Evolutionary conservation across 2,329 filamentous ascomycete genomes (phyloP).

Genomic region (Colletotrichum sansevieriae): DNA sequence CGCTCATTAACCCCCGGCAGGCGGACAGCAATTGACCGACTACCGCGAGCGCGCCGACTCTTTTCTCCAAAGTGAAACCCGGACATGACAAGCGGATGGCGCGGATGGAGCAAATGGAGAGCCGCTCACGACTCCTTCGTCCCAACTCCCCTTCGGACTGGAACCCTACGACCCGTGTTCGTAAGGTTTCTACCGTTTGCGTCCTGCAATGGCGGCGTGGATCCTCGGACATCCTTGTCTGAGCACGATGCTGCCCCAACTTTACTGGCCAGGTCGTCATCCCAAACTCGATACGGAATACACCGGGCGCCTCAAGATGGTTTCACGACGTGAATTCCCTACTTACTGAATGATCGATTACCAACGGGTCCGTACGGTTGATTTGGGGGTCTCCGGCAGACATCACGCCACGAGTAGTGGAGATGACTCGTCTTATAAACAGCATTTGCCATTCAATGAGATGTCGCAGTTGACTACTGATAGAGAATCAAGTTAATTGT

Average conservation of each 20-base stretch:
- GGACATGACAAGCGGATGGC: neutral
- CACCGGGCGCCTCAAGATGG: constrained; percentile 13
- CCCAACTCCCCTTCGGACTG: neutral
- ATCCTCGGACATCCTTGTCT: constrained; percentile 1
- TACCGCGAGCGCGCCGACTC: too few relatives aligned
- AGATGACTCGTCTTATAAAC: constrained; percentile 1
- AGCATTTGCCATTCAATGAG: neutral
- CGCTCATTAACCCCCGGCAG: too few relatives aligned
- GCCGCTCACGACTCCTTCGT: neutral
- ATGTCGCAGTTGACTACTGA: too few relatives aligned
- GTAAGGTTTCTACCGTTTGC: neutral
- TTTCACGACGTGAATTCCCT: constrained; percentile 2
- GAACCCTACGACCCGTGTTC: neutral
- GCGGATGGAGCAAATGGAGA: neutral
- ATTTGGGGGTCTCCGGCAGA: constrained; percentile 20
- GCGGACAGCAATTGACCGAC: too few relatives aligned
- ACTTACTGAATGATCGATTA: neutral
- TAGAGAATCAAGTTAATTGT: neutral
- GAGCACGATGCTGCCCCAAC: neutral
- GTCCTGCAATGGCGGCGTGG: neutral
- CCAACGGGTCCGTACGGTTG: constrained; percentile 6
- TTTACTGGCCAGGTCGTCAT: constrained; percentile 7
- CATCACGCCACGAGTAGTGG: neutral
- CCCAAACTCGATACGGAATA: constrained; percentile 12
- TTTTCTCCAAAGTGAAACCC: too few relatives aligned